Percentiles rank a stretch among this genome's conserved stretches.
Evolutionary conservation across 257 asterid genomes (phyloP).

Genomic region (Lithospermum erythrorhizon): DNA sequence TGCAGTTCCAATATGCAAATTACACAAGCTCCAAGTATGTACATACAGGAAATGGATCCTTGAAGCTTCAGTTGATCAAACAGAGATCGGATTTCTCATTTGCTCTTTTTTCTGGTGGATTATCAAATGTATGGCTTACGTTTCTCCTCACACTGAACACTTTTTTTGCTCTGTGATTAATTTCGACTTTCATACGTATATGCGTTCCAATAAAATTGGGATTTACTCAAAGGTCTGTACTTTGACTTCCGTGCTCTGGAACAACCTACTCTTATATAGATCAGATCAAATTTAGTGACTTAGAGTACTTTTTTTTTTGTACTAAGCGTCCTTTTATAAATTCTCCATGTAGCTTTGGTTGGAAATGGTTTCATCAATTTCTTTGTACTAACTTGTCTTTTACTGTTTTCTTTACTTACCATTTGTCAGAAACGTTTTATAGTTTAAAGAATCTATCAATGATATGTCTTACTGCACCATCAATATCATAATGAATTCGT

Average conservation of each 20-base stretch:
- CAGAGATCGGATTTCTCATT: constrained; percentile 91
- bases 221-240: no score
- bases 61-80: constrained; percentile 77
- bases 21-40: constrained; percentile 48
- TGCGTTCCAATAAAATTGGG: no score
- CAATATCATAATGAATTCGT: background rate
- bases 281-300: no score
- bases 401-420: no score
- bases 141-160: background rate
- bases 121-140: constrained; percentile 39
- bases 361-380: no score
- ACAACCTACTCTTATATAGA: no score
- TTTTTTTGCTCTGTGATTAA: background rate
- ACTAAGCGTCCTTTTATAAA: no score
- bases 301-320: no score
- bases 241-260: no score
- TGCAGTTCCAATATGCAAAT: constrained; percentile 88
- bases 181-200: no score
- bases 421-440: background rate
- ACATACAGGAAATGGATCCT: constrained; percentile 56
- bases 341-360: no score
- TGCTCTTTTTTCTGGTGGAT: constrained; percentile 82
- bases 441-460: background rate
- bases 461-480: background rate
- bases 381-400: no score